Conservation (phyloP, 352 stramenopile species). For the Phytophthora sojae region DNA sequence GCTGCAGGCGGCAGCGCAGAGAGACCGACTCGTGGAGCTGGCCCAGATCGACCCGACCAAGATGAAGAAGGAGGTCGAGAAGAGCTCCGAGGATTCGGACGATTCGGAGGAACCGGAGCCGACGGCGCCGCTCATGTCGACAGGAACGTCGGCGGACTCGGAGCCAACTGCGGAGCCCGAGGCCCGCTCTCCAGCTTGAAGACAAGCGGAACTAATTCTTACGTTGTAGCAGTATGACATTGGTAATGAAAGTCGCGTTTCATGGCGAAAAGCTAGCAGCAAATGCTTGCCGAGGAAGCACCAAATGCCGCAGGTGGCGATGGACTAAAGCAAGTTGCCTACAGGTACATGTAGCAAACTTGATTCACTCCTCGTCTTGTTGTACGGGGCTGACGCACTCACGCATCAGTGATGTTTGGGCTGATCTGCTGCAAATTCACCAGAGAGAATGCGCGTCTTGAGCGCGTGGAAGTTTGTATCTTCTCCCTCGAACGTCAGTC, state of each 20-base stretch:
- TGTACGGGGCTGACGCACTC: conserved; percentile 7
- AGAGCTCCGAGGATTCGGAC: conserved; percentile 12
- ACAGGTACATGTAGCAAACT: neutral
- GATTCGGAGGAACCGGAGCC: conserved; percentile 16
- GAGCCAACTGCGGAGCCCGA: conserved; percentile 10
- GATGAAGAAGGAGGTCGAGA: conserved; percentile 1
- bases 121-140: conserved; percentile 29
- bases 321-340: neutral
- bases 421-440: conserved; percentile 28
- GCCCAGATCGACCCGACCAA: conserved; percentile 40
- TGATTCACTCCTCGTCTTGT: conserved; percentile 3
- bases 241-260: conserved; percentile 13
- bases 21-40: conserved; percentile 47
- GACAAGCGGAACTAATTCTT: neutral
- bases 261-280: neutral
- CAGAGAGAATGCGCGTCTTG: conserved; percentile 26
- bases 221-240: conserved; percentile 17
- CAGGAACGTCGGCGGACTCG: conserved; percentile 1
- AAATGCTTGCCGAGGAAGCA: neutral
- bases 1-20: conserved; percentile 38
- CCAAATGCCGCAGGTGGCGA: neutral
- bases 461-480: conserved; percentile 43
- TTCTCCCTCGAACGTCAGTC: conserved; percentile 48
- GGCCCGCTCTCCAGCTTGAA: neutral
- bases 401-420: conserved; percentile 22